A percentile compares a stretch with the other conserved stretches of the same genome.
Conservation (phyloP, 2,329 filamentous ascomycete genomes). For the Cytospora piceicola region DNA sequence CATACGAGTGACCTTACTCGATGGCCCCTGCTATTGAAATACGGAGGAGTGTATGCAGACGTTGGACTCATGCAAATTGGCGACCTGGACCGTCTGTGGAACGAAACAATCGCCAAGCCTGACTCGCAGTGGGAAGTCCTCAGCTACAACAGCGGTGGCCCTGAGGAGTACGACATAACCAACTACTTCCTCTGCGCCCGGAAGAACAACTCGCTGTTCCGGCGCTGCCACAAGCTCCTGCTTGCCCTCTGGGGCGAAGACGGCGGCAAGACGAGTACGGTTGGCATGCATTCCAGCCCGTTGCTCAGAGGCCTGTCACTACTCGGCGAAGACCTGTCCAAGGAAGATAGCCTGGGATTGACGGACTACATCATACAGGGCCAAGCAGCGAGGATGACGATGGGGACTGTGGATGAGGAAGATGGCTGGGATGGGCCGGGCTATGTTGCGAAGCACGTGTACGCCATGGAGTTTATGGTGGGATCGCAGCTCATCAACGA, state of each 20-base stretch:
- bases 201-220: constrained; percentile 52
- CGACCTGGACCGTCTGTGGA: constrained; percentile 59
- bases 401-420: constrained; percentile 55
- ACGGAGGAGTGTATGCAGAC: constrained; percentile 63
- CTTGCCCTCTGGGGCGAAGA: constrained; percentile 54
- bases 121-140: constrained; percentile 52
- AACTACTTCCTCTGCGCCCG: constrained; percentile 52
- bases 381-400: constrained; percentile 54
- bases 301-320: constrained; percentile 51
- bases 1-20: constrained; percentile 63
- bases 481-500: constrained; percentile 58
- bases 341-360: constrained; percentile 48
- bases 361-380: constrained; percentile 63
- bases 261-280: constrained; percentile 50
- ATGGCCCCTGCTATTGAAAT: constrained; percentile 58
- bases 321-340: constrained; percentile 42
- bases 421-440: constrained; percentile 58
- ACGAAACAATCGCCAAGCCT: constrained; percentile 50
- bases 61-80: constrained; percentile 61
- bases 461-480: constrained; percentile 53
- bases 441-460: constrained; percentile 54
- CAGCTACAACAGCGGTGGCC: constrained; percentile 47
- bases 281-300: constrained; percentile 53
- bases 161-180: constrained; percentile 43
- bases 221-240: constrained; percentile 51